A percentile compares a stretch with the other conserved stretches of the same genome.
Conservation (phyloP, 441 rosid genomes). For the Populus hybrid region DNA sequence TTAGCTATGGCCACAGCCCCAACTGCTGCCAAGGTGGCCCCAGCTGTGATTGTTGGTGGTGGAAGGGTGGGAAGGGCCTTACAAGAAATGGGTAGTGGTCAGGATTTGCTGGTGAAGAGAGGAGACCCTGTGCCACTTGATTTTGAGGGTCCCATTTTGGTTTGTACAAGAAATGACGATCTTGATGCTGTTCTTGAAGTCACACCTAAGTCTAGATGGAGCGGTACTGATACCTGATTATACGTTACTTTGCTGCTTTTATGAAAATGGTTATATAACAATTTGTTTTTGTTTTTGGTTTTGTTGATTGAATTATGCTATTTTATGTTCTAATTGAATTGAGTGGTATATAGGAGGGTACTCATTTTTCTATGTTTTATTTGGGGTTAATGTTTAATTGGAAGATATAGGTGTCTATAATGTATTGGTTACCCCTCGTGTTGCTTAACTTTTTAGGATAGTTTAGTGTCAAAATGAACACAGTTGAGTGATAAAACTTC, state of each 20-base stretch:
- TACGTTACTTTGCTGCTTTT: neutral
- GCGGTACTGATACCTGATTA: conserved; percentile 43
- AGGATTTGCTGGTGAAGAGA: conserved; percentile 82
- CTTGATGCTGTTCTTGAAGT: conserved; percentile 82
- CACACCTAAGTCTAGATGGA: conserved; percentile 83
- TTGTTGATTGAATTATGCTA: too few species aligned
- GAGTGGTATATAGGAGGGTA: neutral
- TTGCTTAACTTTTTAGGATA: neutral
- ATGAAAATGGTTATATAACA: neutral
- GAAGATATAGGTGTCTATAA: neutral
- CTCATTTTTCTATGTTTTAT: neutral
- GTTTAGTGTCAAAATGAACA: neutral
- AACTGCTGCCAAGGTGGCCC: conserved; percentile 52
- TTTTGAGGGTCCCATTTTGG: conserved; percentile 87
- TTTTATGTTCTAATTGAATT: neutral
- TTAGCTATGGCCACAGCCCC: conserved; percentile 38
- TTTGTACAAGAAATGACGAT: conserved; percentile 92
- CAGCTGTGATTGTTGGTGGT: conserved; percentile 90
- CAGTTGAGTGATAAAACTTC: neutral
- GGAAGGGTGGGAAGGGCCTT: conserved; percentile 89
- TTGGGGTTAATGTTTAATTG: neutral
- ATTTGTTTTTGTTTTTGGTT: too few species aligned
- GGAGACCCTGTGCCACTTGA: conserved; percentile 81
- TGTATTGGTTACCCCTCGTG: neutral
- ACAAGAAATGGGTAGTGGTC: conserved; percentile 76